A percentile compares a stretch with the other conserved stretches of the same genome.
Conservation (phyloP, 2,329 filamentous ascomycete species). For the Colletotrichum higginsianum region DNA sequence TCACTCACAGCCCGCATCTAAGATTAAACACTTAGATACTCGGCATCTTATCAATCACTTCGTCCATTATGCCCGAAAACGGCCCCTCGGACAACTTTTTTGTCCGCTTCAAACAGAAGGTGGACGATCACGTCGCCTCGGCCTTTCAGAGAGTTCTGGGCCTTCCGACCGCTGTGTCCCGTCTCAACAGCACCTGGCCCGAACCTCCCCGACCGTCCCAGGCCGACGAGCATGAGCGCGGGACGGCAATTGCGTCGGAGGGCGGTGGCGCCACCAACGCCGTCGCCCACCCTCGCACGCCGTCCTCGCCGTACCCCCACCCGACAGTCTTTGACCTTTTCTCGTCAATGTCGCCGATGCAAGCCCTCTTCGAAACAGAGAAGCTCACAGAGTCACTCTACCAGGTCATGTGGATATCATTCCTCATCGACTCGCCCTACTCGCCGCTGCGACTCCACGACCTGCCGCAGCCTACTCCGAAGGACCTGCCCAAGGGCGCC, state of each 20-base stretch:
- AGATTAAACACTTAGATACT: not conserved
- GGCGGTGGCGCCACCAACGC: not conserved
- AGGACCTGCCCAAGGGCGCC: constrained; percentile 56
- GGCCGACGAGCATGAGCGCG: constrained; percentile 14
- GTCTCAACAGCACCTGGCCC: constrained; percentile 43
- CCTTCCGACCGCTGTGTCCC: constrained; percentile 47
- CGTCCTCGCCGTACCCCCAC: constrained; percentile 20
- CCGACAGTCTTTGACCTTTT: constrained; percentile 34
- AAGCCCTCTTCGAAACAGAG: constrained; percentile 34
- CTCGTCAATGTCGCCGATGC: constrained; percentile 30
- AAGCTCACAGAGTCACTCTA: constrained; percentile 42
- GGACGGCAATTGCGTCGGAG: not conserved
- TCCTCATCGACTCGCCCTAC: constrained; percentile 58
- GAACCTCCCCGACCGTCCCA: constrained; percentile 27
- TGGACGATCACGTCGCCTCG: constrained; percentile 56
- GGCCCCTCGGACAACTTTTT: constrained; percentile 52
- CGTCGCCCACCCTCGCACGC: constrained; percentile 4
- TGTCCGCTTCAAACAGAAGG: constrained; percentile 57
- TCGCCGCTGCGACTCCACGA: constrained; percentile 61
- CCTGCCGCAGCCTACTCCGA: constrained; percentile 64
- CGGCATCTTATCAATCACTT: not conserved
- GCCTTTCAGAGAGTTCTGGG: constrained; percentile 47
- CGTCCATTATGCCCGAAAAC: constrained; percentile 36
- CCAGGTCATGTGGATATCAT: constrained; percentile 50
- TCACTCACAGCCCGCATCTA: constrained; percentile 1